phyloP scores from a whole-genome alignment of 148 eudicot genomes.

The Talinum fruticosum region DNA sequence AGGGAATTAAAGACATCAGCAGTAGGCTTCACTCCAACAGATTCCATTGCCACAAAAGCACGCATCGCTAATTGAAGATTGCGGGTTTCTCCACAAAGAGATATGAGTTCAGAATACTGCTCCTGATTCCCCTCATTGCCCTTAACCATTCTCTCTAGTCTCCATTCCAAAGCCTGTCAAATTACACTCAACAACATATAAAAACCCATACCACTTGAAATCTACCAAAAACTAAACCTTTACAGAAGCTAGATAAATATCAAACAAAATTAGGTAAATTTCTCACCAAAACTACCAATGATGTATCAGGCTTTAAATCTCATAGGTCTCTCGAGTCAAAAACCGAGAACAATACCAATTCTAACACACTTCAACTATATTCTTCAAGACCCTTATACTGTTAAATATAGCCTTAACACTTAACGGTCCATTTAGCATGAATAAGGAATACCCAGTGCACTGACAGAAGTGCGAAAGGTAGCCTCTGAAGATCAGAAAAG shows the following conservation, averaged over 20 bases:
- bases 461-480: neutral
- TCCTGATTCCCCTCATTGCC: conserved; percentile 24
- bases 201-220: neutral
- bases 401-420: no score
- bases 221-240: neutral
- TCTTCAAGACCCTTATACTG: no score
- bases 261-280: neutral
- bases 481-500: neutral
- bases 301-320: neutral
- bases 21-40: conserved; percentile 35
- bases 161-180: conserved; percentile 56
- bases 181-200: neutral
- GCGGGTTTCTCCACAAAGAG: conserved; percentile 37
- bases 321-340: neutral
- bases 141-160: conserved; percentile 45
- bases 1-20: conserved; percentile 44
- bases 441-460: neutral
- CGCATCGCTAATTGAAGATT: conserved; percentile 37
- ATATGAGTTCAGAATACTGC: conserved; percentile 37
- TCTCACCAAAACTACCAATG: neutral
- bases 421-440: neutral
- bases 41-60: conserved; percentile 45
- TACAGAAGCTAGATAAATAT: neutral
- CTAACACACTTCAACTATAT: no score
- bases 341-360: neutral